phyloP scores from a whole-genome alignment of 2,329 filamentous ascomycete genomes.

The Penicillium griseofulvum region DNA sequence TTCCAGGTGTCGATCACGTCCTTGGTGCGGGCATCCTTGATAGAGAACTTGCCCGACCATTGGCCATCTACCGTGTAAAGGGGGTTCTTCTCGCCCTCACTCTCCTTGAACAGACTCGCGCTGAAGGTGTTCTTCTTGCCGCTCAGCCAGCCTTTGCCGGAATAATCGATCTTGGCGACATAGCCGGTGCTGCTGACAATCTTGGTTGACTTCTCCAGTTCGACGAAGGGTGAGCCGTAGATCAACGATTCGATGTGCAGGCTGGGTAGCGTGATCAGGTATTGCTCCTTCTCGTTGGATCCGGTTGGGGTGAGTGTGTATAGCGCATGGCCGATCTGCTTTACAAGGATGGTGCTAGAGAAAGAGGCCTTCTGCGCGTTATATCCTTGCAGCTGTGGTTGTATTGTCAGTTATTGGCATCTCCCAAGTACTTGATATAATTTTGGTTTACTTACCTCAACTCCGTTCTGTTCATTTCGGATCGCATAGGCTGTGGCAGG shows the following conservation, averaged over 20 bases:
- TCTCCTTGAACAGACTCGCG: slow-evolving; percentile 68
- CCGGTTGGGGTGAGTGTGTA: slow-evolving; percentile 64
- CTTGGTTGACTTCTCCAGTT: slow-evolving; percentile 79
- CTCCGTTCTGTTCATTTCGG: slow-evolving; percentile 77
- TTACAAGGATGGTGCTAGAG: slow-evolving; percentile 88
- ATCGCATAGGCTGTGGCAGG: slow-evolving; percentile 94
- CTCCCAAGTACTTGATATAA: not conserved
- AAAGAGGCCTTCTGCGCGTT: slow-evolving; percentile 97
- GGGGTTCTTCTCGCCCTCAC: slow-evolving; percentile 64
- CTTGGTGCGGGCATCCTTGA: slow-evolving; percentile 64
- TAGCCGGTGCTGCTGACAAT: slow-evolving; percentile 86
- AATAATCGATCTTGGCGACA: slow-evolving; percentile 87
- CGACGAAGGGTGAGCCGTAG: slow-evolving; percentile 71
- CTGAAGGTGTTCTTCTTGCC: slow-evolving; percentile 93
- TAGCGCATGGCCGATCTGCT: slow-evolving; percentile 87
- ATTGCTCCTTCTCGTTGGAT: slow-evolving; percentile 61
- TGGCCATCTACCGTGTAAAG: slow-evolving; percentile 80
- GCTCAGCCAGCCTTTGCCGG: slow-evolving; percentile 87
- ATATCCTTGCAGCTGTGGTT: slow-evolving; percentile 65
- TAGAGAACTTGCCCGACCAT: slow-evolving; percentile 80
- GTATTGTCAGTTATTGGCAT: not conserved
- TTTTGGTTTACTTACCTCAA: slow-evolving; percentile 48
- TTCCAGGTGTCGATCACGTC: slow-evolving; percentile 59
- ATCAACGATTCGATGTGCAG: slow-evolving; percentile 94
- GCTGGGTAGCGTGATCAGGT: slow-evolving; percentile 85